Conservation (phyloP, 2,329 filamentous ascomycete genomes). For the Coleophoma cylindrospora region DNA sequence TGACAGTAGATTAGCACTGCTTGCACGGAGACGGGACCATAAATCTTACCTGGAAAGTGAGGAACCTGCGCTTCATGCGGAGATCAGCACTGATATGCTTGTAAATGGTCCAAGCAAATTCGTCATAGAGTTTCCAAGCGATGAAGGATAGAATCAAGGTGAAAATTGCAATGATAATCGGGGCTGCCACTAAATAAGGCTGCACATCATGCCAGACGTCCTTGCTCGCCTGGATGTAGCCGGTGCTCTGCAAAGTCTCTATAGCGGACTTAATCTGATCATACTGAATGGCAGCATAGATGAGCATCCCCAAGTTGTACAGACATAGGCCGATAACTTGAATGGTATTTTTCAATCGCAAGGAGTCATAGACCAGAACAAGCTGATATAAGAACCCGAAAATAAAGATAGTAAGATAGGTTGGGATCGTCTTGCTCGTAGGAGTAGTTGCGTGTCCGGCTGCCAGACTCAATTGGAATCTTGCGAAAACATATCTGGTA, state of each 20-base stretch:
- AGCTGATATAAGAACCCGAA: constrained; percentile 95
- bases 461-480: constrained; percentile 65
- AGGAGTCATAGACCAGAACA: constrained; percentile 84
- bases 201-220: constrained; percentile 65
- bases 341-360: constrained; percentile 95
- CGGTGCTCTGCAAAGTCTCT: constrained; percentile 37
- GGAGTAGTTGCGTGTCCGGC: constrained; percentile 44
- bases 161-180: constrained; percentile 72
- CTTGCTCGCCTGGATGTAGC: constrained; percentile 19
- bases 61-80: constrained; percentile 92
- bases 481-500: constrained; percentile 75
- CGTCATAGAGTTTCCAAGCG: constrained; percentile 94
- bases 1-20: constrained; percentile 8
- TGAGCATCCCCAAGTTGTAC: constrained; percentile 84
- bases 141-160: constrained; percentile 70
- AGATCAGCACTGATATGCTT: constrained; percentile 98
- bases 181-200: constrained; percentile 80
- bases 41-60: constrained; percentile 80
- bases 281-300: constrained; percentile 90
- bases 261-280: constrained; percentile 83
- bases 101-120: constrained; percentile 99
- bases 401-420: constrained; percentile 93
- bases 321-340: constrained; percentile 93
- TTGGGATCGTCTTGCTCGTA: constrained; percentile 73
- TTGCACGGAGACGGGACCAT: not conserved